phyloP scores from a whole-genome alignment of 2,329 filamentous ascomycete genomes.

The Paramyrothecium roridum region DNA sequence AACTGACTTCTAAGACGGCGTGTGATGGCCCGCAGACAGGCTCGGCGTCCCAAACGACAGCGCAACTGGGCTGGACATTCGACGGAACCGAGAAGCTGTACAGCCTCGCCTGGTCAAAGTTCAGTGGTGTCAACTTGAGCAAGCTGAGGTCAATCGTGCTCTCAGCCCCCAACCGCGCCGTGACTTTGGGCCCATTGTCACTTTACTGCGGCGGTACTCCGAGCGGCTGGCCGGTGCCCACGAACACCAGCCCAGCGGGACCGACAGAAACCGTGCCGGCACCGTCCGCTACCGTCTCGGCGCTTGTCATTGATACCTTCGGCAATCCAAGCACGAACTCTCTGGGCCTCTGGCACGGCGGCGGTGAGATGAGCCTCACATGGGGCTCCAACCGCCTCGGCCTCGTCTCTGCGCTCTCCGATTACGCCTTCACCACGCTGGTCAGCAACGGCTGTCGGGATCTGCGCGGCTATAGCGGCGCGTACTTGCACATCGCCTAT shows the following conservation, averaged over 20 bases:
- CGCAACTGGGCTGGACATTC: constrained; percentile 56
- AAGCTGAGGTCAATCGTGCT: constrained; percentile 53
- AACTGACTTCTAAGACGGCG: constrained; percentile 43
- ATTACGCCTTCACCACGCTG: constrained; percentile 60
- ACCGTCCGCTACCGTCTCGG: constrained; percentile 42
- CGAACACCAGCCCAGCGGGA: constrained; percentile 33
- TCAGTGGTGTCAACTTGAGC: constrained; percentile 42
- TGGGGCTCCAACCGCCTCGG: constrained; percentile 50
- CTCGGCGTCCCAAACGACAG: constrained; percentile 35
- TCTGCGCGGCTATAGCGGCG: constrained; percentile 53
- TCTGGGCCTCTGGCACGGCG: constrained; percentile 63
- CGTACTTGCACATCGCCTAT: constrained; percentile 64
- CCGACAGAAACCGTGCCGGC: constrained; percentile 47
- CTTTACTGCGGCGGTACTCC: constrained; percentile 54
- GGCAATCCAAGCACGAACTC: constrained; percentile 49
- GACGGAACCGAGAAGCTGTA: constrained; percentile 59
- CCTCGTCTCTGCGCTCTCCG: constrained; percentile 30
- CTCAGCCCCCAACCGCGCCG: constrained; percentile 37
- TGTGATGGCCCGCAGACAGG: constrained; percentile 36
- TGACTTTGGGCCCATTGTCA: constrained; percentile 54
- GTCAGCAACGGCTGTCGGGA: constrained; percentile 35
- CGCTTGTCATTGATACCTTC: constrained; percentile 61
- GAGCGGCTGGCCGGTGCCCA: constrained; percentile 44
- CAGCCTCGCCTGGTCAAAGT: constrained; percentile 53
- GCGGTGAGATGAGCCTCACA: constrained; percentile 55